These are phyloP conservation scores for Debaryomyces maramus DNA, from an alignment of 805 yeast species.

Conservation along the genomic window DNA sequence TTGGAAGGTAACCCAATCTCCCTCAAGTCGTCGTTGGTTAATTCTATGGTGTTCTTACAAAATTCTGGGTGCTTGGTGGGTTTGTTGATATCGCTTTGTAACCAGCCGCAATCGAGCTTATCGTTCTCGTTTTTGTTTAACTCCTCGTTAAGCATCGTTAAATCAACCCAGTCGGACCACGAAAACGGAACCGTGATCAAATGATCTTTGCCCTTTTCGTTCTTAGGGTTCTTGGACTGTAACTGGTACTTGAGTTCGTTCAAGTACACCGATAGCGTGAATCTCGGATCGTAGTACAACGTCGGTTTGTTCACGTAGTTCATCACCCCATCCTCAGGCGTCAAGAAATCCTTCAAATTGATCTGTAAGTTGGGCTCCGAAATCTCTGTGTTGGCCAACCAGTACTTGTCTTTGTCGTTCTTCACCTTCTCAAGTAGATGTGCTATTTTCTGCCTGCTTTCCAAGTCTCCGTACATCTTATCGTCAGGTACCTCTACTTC, in stretches of 20 bases:
- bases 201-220: conserved; percentile 14
- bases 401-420: conserved; percentile 24
- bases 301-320: conserved; percentile 12
- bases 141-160: conserved; percentile 33
- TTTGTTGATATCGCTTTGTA: conserved; percentile 20
- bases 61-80: conserved; percentile 17
- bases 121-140: conserved; percentile 10
- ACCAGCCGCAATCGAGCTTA: conserved; percentile 19
- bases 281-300: conserved; percentile 49
- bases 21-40: conserved; percentile 19
- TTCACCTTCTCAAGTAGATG: conserved; percentile 20
- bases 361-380: conserved; percentile 20
- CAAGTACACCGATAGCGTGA: conserved; percentile 48
- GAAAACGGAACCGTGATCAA: conserved; percentile 30
- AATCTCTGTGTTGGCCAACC: conserved; percentile 29
- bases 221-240: conserved; percentile 12
- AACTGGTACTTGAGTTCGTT: conserved; percentile 34
- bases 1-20: conserved; percentile 19
- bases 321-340: conserved; percentile 6
- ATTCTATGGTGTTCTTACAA: conserved; percentile 17
- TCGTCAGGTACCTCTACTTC: conserved; percentile 14
- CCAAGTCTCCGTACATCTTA: conserved; percentile 17
- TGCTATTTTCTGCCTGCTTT: conserved; percentile 17
- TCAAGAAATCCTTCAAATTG: conserved; percentile 19
- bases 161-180: conserved; percentile 54